phyloP scores from a whole-genome alignment of 2,329 filamentous ascomycete species.

The Chalara sp. region DNA sequence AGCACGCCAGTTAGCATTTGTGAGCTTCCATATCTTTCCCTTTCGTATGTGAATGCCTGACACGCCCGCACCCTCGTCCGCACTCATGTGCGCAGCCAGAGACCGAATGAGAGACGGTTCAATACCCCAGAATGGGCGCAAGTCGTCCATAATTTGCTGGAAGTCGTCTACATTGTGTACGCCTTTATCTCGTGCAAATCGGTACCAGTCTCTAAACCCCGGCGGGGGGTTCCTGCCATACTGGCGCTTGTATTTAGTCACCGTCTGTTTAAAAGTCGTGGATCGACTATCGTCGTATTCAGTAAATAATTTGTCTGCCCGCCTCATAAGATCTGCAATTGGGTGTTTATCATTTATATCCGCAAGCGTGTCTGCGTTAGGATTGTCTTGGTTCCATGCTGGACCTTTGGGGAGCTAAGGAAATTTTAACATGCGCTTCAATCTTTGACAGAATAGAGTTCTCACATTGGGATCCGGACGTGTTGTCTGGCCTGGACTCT shows the following conservation, averaged over 20 bases:
- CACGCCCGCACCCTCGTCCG: slow-evolving; percentile 15
- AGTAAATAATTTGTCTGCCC: slow-evolving; percentile 24
- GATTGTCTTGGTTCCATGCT: slow-evolving; percentile 19
- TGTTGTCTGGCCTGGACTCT: not conserved
- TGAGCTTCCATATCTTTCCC: slow-evolving; percentile 27
- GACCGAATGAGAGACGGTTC: slow-evolving; percentile 28
- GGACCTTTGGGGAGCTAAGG: slow-evolving; percentile 18
- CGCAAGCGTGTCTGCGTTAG: slow-evolving; percentile 15
- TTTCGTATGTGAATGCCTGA: slow-evolving; percentile 25
- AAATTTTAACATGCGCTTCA: slow-evolving; percentile 1
- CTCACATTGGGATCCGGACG: slow-evolving; percentile 17
- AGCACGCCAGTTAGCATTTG: slow-evolving; percentile 32
- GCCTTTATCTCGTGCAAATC: slow-evolving; percentile 42
- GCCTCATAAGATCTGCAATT: slow-evolving; percentile 24
- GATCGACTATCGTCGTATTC: slow-evolving; percentile 31
- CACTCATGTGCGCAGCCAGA: slow-evolving; percentile 35
- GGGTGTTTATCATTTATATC: slow-evolving; percentile 24
- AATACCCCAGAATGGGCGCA: slow-evolving; percentile 52
- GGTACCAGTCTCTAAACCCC: slow-evolving; percentile 55
- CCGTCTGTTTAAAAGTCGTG: slow-evolving; percentile 42
- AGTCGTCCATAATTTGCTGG: slow-evolving; percentile 56
- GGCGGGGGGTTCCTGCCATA: slow-evolving; percentile 56
- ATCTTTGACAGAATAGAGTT: not conserved
- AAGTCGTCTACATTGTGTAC: slow-evolving; percentile 57
- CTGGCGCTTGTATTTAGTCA: slow-evolving; percentile 46